Evolutionary conservation across 108 stramenopile species (phyloP).

Genomic region (Discostella pseudostelligera): DNA sequence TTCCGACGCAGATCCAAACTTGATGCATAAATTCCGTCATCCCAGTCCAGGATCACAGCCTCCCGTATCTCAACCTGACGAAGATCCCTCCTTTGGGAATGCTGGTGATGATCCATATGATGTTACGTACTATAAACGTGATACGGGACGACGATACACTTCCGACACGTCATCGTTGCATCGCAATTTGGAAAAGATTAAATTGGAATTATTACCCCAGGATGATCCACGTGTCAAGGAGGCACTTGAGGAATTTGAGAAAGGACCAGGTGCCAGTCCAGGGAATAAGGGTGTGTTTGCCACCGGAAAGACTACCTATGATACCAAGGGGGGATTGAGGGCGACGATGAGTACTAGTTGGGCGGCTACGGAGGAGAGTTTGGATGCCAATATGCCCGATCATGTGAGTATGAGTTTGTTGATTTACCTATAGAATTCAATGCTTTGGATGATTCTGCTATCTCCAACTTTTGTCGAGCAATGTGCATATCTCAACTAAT

Average conservation of each 20-base stretch:
- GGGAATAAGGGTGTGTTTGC: conserved; percentile 86
- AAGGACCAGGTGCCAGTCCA: conserved; percentile 61
- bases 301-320: conserved; percentile 77
- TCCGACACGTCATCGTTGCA: conserved; percentile 51
- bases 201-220: conserved; percentile 64
- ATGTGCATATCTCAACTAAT: no score
- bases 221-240: conserved; percentile 68
- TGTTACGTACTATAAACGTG: conserved; percentile 80
- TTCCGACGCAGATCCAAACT: conserved; percentile 51
- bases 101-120: conserved; percentile 77
- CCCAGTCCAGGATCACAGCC: conserved; percentile 84
- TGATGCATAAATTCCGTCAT: conserved; percentile 61
- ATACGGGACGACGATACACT: conserved; percentile 73
- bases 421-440: neutral
- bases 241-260: conserved; percentile 60
- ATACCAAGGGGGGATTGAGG: conserved; percentile 80
- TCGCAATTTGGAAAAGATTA: conserved; percentile 65
- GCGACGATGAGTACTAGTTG: conserved; percentile 81
- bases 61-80: conserved; percentile 50
- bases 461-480: neutral
- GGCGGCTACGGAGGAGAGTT: conserved; percentile 53
- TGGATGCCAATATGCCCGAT: conserved; percentile 85
- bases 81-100: conserved; percentile 44
- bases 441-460: conserved; percentile 5
- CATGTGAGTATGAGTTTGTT: conserved; percentile 51